These are phyloP conservation scores for Cryphonectria radicalis DNA, from an alignment of 2,329 filamentous ascomycete species.

Conservation along the genomic window DNA sequence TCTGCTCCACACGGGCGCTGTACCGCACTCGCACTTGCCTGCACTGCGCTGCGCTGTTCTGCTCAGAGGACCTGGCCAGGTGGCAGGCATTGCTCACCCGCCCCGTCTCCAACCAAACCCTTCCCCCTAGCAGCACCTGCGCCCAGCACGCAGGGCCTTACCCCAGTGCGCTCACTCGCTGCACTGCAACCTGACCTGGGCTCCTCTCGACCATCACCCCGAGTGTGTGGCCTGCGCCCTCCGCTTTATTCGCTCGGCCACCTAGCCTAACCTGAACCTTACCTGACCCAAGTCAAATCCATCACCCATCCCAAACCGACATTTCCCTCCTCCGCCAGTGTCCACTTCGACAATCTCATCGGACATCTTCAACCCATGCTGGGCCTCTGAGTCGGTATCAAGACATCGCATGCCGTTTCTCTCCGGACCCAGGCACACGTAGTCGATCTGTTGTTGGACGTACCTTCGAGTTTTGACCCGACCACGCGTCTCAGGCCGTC, in stretches of 20 bases:
- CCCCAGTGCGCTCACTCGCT: not conserved
- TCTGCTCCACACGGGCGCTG: slow-evolving; percentile 11
- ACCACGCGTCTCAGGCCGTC: slow-evolving; percentile 4
- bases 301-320: slow-evolving; percentile 8
- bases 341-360: slow-evolving; percentile 14
- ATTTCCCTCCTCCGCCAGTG: slow-evolving; percentile 8
- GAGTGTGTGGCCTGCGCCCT: slow-evolving; percentile 5
- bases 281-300: slow-evolving; percentile 3
- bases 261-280: slow-evolving; percentile 13
- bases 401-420: not conserved
- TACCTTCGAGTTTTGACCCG: not conserved
- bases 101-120: not conserved
- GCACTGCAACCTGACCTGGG: slow-evolving; percentile 4
- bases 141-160: not conserved
- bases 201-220: not conserved
- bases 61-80: not conserved
- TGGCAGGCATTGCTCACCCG: not conserved
- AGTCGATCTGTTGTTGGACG: not conserved
- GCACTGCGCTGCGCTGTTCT: slow-evolving; percentile 1
- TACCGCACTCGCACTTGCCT: not conserved
- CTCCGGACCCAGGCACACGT: not conserved
- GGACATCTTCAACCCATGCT: not conserved
- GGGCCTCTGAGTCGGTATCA: not conserved
- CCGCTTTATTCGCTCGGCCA: slow-evolving; percentile 10
- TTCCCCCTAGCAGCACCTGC: not conserved